phyloP scores from a whole-genome alignment of 2,329 filamentous ascomycete species.

The Neonectria neomacrospora region DNA sequence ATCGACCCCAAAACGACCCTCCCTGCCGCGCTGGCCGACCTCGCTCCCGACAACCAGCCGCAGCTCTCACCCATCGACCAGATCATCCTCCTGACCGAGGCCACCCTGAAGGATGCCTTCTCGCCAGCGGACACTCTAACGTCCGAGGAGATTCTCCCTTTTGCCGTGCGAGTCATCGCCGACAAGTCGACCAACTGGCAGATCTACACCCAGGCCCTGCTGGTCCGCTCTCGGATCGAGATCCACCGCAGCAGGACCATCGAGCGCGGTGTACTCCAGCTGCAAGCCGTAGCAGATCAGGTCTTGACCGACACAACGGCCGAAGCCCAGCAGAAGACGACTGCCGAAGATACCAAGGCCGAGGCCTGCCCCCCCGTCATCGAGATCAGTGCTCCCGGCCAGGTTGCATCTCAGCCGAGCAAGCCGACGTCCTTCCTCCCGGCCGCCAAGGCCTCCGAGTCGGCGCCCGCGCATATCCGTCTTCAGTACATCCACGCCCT shows the following conservation, averaged over 20 bases:
- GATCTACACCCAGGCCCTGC: conserved; percentile 91
- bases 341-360: conserved; percentile 38
- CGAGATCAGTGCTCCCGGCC: conserved; percentile 54
- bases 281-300: conserved; percentile 95
- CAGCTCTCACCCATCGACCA: conserved; percentile 86
- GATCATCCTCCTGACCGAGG: conserved; percentile 87
- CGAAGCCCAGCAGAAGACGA: conserved; percentile 43
- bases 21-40: conserved; percentile 67
- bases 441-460: conserved; percentile 77
- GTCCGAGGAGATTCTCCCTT: conserved; percentile 92
- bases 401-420: conserved; percentile 37
- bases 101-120: conserved; percentile 87
- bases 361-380: conserved; percentile 57
- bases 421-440: conserved; percentile 84
- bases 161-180: conserved; percentile 85
- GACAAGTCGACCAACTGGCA: conserved; percentile 98
- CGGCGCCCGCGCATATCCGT: conserved; percentile 79
- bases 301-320: conserved; percentile 84
- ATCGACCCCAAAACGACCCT: conserved; percentile 57
- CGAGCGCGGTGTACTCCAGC: conserved; percentile 88
- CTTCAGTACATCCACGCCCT: conserved; percentile 87
- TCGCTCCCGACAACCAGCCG: conserved; percentile 85
- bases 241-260: conserved; percentile 86
- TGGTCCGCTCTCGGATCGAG: conserved; percentile 91
- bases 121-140: conserved; percentile 87